Evolutionary conservation across 2,329 filamentous ascomycete species (phyloP).

Genomic region (Chaetoscypha palmicola): DNA sequence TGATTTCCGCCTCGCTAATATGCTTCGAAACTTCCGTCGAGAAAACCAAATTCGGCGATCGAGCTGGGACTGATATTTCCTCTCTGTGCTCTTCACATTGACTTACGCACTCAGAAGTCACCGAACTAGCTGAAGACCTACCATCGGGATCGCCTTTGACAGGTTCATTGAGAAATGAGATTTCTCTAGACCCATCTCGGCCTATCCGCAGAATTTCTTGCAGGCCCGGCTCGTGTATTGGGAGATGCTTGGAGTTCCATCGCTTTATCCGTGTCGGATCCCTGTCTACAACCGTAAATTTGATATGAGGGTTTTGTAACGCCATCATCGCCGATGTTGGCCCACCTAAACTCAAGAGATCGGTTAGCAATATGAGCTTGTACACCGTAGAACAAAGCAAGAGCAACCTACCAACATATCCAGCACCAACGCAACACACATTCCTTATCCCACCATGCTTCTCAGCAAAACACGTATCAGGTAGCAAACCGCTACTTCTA

Average conservation of each 20-base stretch:
- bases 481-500: slow-evolving; percentile 4
- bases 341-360: slow-evolving; percentile 41
- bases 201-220: slow-evolving; percentile 59
- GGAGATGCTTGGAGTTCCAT: slow-evolving; percentile 68
- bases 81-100: slow-evolving; percentile 25
- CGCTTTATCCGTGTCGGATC: slow-evolving; percentile 57
- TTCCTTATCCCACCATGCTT: slow-evolving; percentile 38
- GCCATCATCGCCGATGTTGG: slow-evolving; percentile 71
- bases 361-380: too few species aligned
- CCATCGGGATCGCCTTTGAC: slow-evolving; percentile 27
- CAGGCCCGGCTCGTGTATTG: slow-evolving; percentile 70
- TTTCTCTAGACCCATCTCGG: slow-evolving; percentile 48
- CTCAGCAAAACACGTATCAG: background rate
- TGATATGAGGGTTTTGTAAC: slow-evolving; percentile 62
- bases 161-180: slow-evolving; percentile 35
- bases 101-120: slow-evolving; percentile 30
- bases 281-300: slow-evolving; percentile 68
- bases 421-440: slow-evolving; percentile 69
- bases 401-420: slow-evolving; percentile 63
- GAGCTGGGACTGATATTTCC: slow-evolving; percentile 34
- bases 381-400: too few species aligned
- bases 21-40: slow-evolving; percentile 56
- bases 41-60: slow-evolving; percentile 64
- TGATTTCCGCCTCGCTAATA: slow-evolving; percentile 62
- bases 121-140: slow-evolving; percentile 29